Conservation (phyloP, 495 filamentous ascomycete species). For the Opeltia flavorubescens region DNA sequence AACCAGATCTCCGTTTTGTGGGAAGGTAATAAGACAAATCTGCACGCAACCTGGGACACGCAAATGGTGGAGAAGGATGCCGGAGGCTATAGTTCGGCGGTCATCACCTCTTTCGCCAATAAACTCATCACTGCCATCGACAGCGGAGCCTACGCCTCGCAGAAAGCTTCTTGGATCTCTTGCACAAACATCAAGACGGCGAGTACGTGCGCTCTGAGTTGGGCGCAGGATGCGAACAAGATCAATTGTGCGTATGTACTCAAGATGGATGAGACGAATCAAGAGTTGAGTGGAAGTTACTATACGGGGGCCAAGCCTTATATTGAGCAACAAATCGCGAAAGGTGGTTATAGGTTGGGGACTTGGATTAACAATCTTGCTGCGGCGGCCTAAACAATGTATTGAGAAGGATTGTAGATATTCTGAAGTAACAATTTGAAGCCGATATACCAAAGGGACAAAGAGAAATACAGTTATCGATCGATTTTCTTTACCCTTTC, state of each 20-base stretch:
- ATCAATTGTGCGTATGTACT: slow-evolving; percentile 41
- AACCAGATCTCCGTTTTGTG: slow-evolving; percentile 46
- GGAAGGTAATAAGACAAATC: slow-evolving; percentile 37
- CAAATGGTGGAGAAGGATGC: slow-evolving; percentile 43
- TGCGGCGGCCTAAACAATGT: not conserved
- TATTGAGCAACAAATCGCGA: slow-evolving; percentile 60
- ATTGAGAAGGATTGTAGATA: not conserved
- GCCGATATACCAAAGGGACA: not conserved
- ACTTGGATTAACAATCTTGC: slow-evolving; percentile 37
- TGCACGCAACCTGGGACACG: slow-evolving; percentile 53
- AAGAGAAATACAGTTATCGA: not conserved
- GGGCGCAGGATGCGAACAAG: slow-evolving; percentile 44
- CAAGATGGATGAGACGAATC: slow-evolving; percentile 29
- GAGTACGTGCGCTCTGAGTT: slow-evolving; percentile 28
- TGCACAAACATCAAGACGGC: slow-evolving; percentile 28
- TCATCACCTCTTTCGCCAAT: slow-evolving; percentile 22
- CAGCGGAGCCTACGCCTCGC: slow-evolving; percentile 29
- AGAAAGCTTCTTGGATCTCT: slow-evolving; percentile 32
- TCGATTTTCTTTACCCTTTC: too few species aligned
- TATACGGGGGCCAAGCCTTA: slow-evolving; percentile 46
- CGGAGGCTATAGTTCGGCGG: slow-evolving; percentile 26
- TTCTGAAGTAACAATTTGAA: not conserved
- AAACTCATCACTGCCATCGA: slow-evolving; percentile 29
- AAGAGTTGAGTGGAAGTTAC: slow-evolving; percentile 49
- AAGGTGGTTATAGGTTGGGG: slow-evolving; percentile 55